phyloP scores from a whole-genome alignment of 768 basidiomycete genomes.

The Auricularia heimuer region DNA sequence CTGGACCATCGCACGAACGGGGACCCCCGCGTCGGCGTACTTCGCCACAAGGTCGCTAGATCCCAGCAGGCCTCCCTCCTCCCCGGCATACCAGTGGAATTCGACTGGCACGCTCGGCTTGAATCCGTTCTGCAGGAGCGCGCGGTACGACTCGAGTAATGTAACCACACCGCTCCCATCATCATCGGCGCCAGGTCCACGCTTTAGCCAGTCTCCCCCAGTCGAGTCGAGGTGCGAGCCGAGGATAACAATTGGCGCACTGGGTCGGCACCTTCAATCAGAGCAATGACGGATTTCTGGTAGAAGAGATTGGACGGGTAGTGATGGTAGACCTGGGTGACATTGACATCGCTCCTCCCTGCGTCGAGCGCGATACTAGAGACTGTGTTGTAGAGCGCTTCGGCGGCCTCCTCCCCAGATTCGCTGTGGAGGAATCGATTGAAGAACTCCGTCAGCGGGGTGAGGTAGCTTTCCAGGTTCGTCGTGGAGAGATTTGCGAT shows the following conservation, averaged over 20 bases:
- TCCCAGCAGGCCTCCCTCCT: slow-evolving; percentile 18
- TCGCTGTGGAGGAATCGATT: neutral
- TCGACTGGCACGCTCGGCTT: slow-evolving; percentile 9
- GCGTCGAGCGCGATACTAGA: neutral
- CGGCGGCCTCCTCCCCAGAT: neutral
- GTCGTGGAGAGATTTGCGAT: neutral
- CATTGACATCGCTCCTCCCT: neutral
- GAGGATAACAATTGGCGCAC: slow-evolving; percentile 40
- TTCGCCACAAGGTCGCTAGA: slow-evolving; percentile 25
- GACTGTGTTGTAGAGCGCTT: neutral
- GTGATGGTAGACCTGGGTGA: neutral
- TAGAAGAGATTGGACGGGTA: neutral
- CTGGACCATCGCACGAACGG: slow-evolving; percentile 24
- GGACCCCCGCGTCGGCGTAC: slow-evolving; percentile 23
- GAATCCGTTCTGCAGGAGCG: slow-evolving; percentile 3
- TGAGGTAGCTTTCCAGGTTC: neutral
- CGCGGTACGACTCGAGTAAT: slow-evolving; percentile 7
- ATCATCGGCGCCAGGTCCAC: slow-evolving; percentile 6
- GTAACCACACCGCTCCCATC: slow-evolving; percentile 6
- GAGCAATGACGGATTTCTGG: slow-evolving; percentile 3
- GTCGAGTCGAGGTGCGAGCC: slow-evolving; percentile 80
- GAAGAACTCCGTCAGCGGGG: neutral
- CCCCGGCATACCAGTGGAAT: slow-evolving; percentile 15
- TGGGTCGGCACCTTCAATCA: slow-evolving; percentile 3
- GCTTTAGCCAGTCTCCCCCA: neutral